Evolutionary conservation across 2,329 filamentous ascomycete species (phyloP), one percentile per base, ranked within the genome.

Genomic region (Neopestalotiopsis sp.): DNA sequence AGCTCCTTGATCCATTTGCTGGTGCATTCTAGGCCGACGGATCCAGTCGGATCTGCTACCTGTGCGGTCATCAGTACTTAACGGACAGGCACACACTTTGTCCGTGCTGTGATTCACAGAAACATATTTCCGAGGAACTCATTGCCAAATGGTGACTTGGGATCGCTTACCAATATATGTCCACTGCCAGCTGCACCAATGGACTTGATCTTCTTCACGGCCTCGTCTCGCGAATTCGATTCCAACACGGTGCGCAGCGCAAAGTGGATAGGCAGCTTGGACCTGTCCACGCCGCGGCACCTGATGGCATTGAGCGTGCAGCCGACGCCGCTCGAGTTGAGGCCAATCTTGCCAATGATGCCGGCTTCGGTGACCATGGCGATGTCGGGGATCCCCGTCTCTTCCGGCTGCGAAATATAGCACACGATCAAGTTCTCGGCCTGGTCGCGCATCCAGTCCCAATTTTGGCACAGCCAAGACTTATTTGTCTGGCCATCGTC

Each of bases 291-390:
- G 1, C 88, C 88, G 2, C 83, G 81, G 3, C 87, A 87, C 52
- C 84, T 83, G 69, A 92, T 89, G 0, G 89, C 90, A 70, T 92
- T 92, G 9, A 91, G 80, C 58, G 85, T 86, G 0, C 86, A 85
- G 0, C 88, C 89, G 0, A 92, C 87, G 0, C 89, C 88, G 0
- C 76, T 74, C 17, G 79, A 80, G 73, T 92, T 92, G 72, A 91
- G 81, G 0, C 90, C 90, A 28, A 92, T 91, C 76, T 92, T 92
- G 14, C 89, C 89, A 42, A 92, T 84, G 28, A 90, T 84, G 14
- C 89, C 88, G 0, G 84, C 83, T 65, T 90, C 89, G 0, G 88
- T 90, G 28, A 90, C 80, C 80, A 88, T 88, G 17, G 84, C 77
- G 68, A 90, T 84, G 1, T 79, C 79, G 0, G 87, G 86, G 32